Conservation (phyloP, 1,284 basidiomycete genomes). For the Exobasidium cylindrosporum region DNA sequence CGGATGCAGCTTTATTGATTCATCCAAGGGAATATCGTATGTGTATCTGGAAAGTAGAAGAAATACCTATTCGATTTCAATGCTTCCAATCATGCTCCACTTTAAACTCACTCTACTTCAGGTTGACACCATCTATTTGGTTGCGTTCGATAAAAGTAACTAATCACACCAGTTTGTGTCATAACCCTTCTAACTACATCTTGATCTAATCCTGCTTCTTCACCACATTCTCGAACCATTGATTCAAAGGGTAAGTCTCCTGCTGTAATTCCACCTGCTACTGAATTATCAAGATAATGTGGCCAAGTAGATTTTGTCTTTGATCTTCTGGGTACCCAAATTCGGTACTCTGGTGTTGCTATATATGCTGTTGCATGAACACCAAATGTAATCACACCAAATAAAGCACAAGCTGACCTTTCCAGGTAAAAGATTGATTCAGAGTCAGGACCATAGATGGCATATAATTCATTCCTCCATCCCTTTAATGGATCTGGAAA, state of each 20-base stretch:
- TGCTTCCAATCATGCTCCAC: not conserved
- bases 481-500: constrained; percentile 15
- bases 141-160: constrained; percentile 64
- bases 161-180: constrained; percentile 54
- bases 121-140: constrained; percentile 59
- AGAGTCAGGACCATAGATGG: constrained; percentile 30
- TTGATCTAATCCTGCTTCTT: constrained; percentile 78
- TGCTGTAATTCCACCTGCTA: constrained; percentile 63
- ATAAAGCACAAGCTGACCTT: constrained; percentile 79
- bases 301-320: constrained; percentile 74
- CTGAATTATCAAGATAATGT: constrained; percentile 44
- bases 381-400: constrained; percentile 74
- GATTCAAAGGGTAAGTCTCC: constrained; percentile 73
- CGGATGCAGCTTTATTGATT: constrained; percentile 65
- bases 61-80: not conserved
- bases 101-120: constrained; percentile 41
- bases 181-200: constrained; percentile 64
- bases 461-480: constrained; percentile 36
- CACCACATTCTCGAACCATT: constrained; percentile 85
- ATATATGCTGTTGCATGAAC: constrained; percentile 69
- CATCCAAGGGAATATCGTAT: constrained; percentile 45
- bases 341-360: constrained; percentile 40
- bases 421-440: constrained; percentile 71
- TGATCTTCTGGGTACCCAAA: constrained; percentile 86
- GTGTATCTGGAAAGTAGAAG: constrained; percentile 49